phyloP scores from a whole-genome alignment of 2,329 filamentous ascomycete species.

The Eurotiales sp. region DNA sequence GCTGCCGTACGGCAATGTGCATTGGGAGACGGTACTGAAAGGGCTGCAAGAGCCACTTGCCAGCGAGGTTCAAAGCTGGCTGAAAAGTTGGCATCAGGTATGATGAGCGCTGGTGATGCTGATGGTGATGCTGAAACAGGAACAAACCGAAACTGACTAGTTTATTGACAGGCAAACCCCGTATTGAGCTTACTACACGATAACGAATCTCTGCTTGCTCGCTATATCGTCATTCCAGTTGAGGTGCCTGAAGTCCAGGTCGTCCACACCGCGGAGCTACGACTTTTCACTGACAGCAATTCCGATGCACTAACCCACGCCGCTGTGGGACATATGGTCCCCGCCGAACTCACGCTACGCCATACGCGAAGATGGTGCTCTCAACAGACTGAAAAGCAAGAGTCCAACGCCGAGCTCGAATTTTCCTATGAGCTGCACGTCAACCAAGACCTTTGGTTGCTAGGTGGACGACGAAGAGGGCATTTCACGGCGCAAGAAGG shows the following conservation, averaged over 20 bases:
- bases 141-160: background rate
- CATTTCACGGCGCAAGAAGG: conserved; percentile 60
- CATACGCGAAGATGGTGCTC: conserved; percentile 55
- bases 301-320: conserved; percentile 18
- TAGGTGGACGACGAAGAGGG: conserved; percentile 75
- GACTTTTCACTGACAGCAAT: conserved; percentile 25
- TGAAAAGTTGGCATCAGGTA: conserved; percentile 58
- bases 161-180: conserved; percentile 30
- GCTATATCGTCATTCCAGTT: conserved; percentile 79
- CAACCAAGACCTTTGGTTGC: conserved; percentile 72
- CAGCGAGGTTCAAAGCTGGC: conserved; percentile 48
- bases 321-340: conserved; percentile 45
- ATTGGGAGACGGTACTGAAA: conserved; percentile 52
- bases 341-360: conserved; percentile 47
- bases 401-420: conserved; percentile 53
- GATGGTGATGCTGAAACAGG: no score
- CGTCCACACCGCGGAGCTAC: conserved; percentile 65
- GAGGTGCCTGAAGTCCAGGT: conserved; percentile 81
- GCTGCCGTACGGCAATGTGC: conserved; percentile 49
- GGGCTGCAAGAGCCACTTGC: conserved; percentile 46
- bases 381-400: conserved; percentile 19
- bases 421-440: conserved; percentile 81
- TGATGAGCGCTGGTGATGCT: no score
- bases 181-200: conserved; percentile 28
- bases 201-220: conserved; percentile 39